Conservation (phyloP, 805 yeast species). For the Kodamaea laetipori region DNA sequence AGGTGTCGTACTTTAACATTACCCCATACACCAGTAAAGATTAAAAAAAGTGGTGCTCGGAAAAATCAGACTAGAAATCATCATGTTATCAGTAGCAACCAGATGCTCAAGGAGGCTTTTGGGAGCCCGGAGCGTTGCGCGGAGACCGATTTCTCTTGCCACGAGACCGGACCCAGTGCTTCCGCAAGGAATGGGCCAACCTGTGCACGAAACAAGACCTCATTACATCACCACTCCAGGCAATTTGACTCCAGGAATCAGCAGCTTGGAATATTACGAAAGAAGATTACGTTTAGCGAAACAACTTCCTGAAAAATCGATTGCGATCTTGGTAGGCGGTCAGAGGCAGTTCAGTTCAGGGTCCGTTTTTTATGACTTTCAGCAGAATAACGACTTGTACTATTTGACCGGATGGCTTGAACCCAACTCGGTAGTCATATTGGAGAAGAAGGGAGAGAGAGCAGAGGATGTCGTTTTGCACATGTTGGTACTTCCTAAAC, state of each 20-base stretch:
- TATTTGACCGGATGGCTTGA: conserved; percentile 93
- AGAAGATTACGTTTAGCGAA: conserved; percentile 65
- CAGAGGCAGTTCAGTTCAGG: conserved; percentile 81
- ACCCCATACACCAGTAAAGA: background rate
- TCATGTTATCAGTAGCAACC: background rate
- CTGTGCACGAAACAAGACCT: conserved; percentile 83
- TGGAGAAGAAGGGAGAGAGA: conserved; percentile 58
- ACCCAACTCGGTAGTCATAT: conserved; percentile 71
- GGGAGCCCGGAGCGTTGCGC: background rate
- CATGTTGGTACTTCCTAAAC: conserved; percentile 84
- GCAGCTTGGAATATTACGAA: conserved; percentile 77
- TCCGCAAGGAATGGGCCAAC: conserved; percentile 71
- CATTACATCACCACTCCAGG: conserved; percentile 68
- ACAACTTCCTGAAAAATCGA: conserved; percentile 59
- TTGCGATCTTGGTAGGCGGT: conserved; percentile 76
- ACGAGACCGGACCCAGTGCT: conserved; percentile 20
- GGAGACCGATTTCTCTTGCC: conserved; percentile 7
- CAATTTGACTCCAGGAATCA: conserved; percentile 83
- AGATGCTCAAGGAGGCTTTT: background rate
- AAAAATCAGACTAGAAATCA: background rate
- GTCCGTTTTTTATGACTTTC: conserved; percentile 87
- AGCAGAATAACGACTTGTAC: conserved; percentile 86
- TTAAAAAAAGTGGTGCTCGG: conserved; percentile 1
- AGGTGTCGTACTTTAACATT: conserved; percentile 17
- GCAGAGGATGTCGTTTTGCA: conserved; percentile 60